Conservation (phyloP, 305 asterid genomes). For the Fraxinus sp. region DNA sequence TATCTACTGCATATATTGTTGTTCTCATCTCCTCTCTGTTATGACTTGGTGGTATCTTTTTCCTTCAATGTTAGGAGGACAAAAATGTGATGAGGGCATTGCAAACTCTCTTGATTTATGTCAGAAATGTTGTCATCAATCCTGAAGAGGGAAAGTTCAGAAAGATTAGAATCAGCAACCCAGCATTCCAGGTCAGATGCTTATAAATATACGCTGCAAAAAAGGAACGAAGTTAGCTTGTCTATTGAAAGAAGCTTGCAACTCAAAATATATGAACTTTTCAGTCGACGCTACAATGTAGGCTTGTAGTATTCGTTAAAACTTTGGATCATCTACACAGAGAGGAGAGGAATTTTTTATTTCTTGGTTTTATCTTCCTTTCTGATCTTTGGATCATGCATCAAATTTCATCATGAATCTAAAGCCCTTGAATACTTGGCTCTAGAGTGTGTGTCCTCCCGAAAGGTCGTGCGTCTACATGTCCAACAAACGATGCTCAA, state of each 20-base stretch:
- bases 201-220: not conserved
- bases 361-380: not conserved
- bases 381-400: not conserved
- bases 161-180: slow-evolving; percentile 70
- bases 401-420: not conserved
- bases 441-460: not conserved
- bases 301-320: not conserved
- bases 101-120: slow-evolving; percentile 57
- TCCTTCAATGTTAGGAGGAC: slow-evolving; percentile 41
- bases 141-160: slow-evolving; percentile 71
- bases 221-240: not conserved
- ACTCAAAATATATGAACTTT: not conserved
- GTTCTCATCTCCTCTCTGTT: not conserved
- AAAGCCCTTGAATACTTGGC: not conserved
- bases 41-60: slow-evolving; percentile 11
- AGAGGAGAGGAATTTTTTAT: not conserved
- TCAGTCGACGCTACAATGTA: not conserved
- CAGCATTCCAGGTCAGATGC: slow-evolving; percentile 61
- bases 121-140: slow-evolving; percentile 47
- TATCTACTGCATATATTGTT: not conserved
- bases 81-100: slow-evolving; percentile 45
- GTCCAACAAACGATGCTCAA: not conserved
- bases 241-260: not conserved
- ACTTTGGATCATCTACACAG: not conserved
- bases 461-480: not conserved